phyloP scores from a whole-genome alignment of 768 basidiomycete genomes.

The Tulasnella sp. region DNA sequence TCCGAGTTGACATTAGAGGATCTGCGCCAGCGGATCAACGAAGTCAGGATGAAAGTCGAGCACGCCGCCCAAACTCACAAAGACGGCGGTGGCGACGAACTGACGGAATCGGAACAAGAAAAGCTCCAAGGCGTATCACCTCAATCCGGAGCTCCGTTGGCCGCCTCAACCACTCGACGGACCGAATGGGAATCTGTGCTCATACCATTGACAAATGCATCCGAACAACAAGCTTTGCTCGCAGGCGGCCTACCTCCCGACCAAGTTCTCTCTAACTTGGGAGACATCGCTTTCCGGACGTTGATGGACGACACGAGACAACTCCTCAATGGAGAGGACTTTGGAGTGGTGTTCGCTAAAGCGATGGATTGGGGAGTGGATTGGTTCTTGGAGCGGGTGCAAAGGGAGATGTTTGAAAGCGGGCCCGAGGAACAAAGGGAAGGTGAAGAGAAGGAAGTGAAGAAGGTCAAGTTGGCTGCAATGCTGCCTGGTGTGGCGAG shows the following conservation, averaged over 20 bases:
- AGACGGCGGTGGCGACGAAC: slow-evolving; percentile 44
- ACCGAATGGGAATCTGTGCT: slow-evolving; percentile 34
- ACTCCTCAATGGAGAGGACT: slow-evolving; percentile 60
- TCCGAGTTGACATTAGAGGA: slow-evolving; percentile 62
- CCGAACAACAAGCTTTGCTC: slow-evolving; percentile 56
- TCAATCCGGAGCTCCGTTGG: slow-evolving; percentile 42
- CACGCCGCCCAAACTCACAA: slow-evolving; percentile 35
- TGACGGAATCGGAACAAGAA: slow-evolving; percentile 34
- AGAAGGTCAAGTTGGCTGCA: slow-evolving; percentile 61
- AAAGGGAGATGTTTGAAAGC: slow-evolving; percentile 51
- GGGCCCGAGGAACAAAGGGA: slow-evolving; percentile 24
- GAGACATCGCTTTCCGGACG: slow-evolving; percentile 42
- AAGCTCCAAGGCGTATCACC: slow-evolving; percentile 30
- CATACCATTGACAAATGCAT: slow-evolving; percentile 65
- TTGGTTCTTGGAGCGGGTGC: slow-evolving; percentile 55
- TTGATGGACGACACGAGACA: slow-evolving; percentile 63
- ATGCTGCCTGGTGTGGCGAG: slow-evolving; percentile 70
- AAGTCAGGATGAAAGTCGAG: slow-evolving; percentile 72
- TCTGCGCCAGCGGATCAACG: slow-evolving; percentile 56
- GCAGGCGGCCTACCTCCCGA: slow-evolving; percentile 48
- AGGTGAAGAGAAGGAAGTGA: slow-evolving; percentile 35
- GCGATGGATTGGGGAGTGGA: slow-evolving; percentile 63
- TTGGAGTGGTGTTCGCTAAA: slow-evolving; percentile 59
- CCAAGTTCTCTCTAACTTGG: slow-evolving; percentile 29
- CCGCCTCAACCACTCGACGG: background rate